Evolutionary conservation across 1,139 yeast genomes (phyloP), one percentile per base, ranked within the genome.

Genomic region (Wickerhamomyces sp.): DNA sequence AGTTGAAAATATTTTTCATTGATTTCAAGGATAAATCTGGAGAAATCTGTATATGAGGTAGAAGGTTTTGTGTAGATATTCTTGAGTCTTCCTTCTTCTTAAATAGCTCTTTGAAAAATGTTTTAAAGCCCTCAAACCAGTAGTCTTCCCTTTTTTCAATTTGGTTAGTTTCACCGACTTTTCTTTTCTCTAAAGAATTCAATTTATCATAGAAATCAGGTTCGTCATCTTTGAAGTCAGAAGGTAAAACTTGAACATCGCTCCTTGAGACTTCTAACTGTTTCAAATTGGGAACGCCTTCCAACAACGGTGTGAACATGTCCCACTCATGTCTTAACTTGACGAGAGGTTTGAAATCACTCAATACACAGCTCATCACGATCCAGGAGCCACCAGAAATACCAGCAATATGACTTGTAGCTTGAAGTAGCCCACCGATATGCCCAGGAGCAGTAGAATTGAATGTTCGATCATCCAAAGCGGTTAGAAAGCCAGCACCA

Each of bases 301-400:
- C 70, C 18, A 80, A 58, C 26, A 80, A 58, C 12, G 76, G 73
- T n/a, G 66, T 64, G n/a, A 61, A 60, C 17, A 76, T 55, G 31
- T 66, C 61, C 79, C 81, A 74, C 17, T 58, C 58, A 14, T 60
- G 48, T 17, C 64, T 54, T 36, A 75, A 51, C 5, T 60, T 56
- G 25, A 63, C 54, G 28, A 75, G 27, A 0, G 80, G 51, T 42
- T 67, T 49, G 67, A 78, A 67, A 60, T 75, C 55, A 60, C 70
- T 59, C 56, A 71, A 55, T 39, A 76, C 49, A 60, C 76, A 43
- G 13, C 72, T 68, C 64, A 79, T 70, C 10, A 81, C 68, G 15
- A 76, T 49, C 80, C 88, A 78, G 6, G 85, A 72, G 0, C 89
- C 88, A 8, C 89, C 89, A n/a, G 86, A 78, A 8, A 80, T 69